Evolutionary conservation across 2,329 filamentous ascomycete species (phyloP).

Genomic region (Penicillium sp.): DNA sequence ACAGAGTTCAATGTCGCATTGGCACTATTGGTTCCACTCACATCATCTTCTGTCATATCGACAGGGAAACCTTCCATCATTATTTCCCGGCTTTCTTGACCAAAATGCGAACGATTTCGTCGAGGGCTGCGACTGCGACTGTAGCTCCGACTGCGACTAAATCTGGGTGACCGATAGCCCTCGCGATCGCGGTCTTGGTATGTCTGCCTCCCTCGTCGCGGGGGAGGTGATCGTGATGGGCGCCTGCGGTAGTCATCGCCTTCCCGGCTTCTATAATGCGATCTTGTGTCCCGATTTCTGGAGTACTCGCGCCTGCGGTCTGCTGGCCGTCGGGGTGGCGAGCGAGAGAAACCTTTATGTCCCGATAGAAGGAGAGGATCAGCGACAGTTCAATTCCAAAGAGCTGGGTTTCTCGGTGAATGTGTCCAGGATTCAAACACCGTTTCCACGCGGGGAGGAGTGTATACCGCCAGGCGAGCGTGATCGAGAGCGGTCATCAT

Average conservation of each 20-base stretch:
- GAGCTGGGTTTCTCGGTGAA: conserved; percentile 16
- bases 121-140: conserved; percentile 35
- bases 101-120: conserved; percentile 36
- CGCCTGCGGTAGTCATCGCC: conserved; percentile 34
- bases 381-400: conserved; percentile 31
- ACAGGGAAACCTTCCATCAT: conserved; percentile 48
- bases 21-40: too few relatives aligned
- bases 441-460: conserved; percentile 43
- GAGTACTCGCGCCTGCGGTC: conserved; percentile 36
- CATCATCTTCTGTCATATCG: conserved; percentile 49
- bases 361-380: conserved; percentile 24
- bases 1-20: conserved; percentile 10
- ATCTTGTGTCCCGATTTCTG: conserved; percentile 28
- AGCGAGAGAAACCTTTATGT: conserved; percentile 35
- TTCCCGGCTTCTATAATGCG: conserved; percentile 30
- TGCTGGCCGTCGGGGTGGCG: conserved; percentile 34
- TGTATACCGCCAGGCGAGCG: conserved; percentile 42
- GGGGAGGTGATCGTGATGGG: conserved; percentile 32
- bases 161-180: conserved; percentile 40
- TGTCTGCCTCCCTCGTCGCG: conserved; percentile 32
- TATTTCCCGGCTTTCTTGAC: conserved; percentile 45
- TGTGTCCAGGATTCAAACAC: conserved; percentile 18
- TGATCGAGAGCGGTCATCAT: conserved; percentile 43
- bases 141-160: conserved; percentile 35
- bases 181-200: conserved; percentile 46